Evolutionary conservation across 2,329 filamentous ascomycete species (phyloP), one percentile per base, ranked within the genome.

Genomic region (Sporothrix sp.): DNA sequence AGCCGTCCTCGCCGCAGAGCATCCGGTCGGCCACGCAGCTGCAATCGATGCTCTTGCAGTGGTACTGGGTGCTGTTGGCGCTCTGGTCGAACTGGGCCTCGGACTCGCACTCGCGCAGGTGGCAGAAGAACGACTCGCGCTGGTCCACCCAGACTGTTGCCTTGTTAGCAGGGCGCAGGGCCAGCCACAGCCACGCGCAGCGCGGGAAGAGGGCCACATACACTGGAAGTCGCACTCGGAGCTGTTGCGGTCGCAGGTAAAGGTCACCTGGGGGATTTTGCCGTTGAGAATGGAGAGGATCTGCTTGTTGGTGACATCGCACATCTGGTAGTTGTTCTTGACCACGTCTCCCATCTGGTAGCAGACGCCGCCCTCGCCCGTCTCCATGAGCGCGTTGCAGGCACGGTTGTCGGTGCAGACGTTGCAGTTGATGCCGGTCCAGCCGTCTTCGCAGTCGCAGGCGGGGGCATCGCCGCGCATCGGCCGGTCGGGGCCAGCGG

Each of bases 361-460:
- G 70, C 93, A 98, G 10, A 95, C 82, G 28, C 89, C 93, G 40
- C 84, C 88, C 54, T 87, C 78, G 3, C 79, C 79, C 13, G 84
- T 81, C 4, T 87, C 87, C 82, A 95, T 95, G 67, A 98, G 72
- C 30, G 87, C 82, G 64, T 93, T 81, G 63, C 93, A 98, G 14
- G 86, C 90, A 58, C 84, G 73, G 64, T 97, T 76, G 4, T 82
- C 81, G 54, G 84, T 82, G 68, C 93, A 98, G 51, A 98, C 87
- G 61, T 93, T 98, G 78, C 93, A 98, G 72, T 98, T 98, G 70
- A 98, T 91, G 56, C 93, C 93, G 36, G 79, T 79, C 93, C 93
- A 98, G 51, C 93, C 93, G 33, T 95, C 86, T 62, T 90, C 85
- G 66, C 93, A 98, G 37, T 88, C 72, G 69, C 93, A 98, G 36